Base-by-base conservation (phyloP, 345 rosid genomes). In the Xanthoceras sorbifolium region DNA sequence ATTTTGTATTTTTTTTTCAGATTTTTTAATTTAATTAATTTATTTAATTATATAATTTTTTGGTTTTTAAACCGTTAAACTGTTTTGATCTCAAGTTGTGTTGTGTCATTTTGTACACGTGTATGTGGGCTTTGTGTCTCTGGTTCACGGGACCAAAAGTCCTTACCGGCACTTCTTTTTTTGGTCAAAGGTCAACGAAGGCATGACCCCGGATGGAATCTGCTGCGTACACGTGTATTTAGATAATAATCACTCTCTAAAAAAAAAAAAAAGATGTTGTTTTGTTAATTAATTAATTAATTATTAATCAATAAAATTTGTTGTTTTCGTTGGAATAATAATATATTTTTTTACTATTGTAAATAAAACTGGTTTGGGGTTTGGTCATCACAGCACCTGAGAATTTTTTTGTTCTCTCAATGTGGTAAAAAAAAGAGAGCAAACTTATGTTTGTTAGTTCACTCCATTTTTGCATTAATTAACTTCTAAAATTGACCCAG, bases 81-180 rank as follows among this genome's bases (percentile, higher is more conserved):
- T 48, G 61, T 20, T 63, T 67, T 54, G 52, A 46, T 77, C 11
- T 3, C n/a, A 6, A 77, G 64, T 63, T 63, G 72, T 18, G 57
- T 10, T 3, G 4, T 28, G 64, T 72, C 46, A 15, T 28, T 42
- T 68, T 29, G 72, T 12, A 65, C 77, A 78, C 83, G 77, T 76
- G 78, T 69, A 60, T 28, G 69, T 78, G 75, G 54, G 78, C 78
- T 29, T 60, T 36, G 62, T 76, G 84, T 80, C 65, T 26, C 55
- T 48, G 52, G 23, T 75, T 82, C 76, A 5, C 64, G 71, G 23
- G 74, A 68, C 80, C 76, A 8, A 31, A 63, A 72, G 84, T 77
- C 71, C 8, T 31, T 6, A 64, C 69, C 38, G 18, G 42, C 59
- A 38, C 63, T 31, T 3, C 9, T 17, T 34, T n/a, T 55, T 31